A percentile compares a stretch with the other conserved stretches of the same genome.
Conservation (phyloP, 1,139 yeast species). For the Lodderomyces metapsilosis region DNA sequence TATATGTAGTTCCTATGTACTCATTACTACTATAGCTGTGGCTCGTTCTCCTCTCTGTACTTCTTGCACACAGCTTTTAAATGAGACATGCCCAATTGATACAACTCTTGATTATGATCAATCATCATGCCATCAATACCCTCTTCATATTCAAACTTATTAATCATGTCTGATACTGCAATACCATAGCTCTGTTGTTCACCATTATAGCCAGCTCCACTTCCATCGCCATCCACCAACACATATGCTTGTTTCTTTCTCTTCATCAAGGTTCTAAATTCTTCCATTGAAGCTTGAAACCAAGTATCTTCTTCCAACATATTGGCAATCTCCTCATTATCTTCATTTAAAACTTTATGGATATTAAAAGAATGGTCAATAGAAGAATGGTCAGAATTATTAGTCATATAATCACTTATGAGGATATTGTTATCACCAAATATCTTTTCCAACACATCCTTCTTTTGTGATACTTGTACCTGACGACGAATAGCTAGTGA, state of each 20-base stretch:
- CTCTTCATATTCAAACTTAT: conserved; percentile 3
- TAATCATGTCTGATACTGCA: conserved; percentile 10
- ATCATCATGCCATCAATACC: conserved; percentile 11
- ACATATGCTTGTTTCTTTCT: conserved; percentile 19
- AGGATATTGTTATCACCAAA: conserved; percentile 41
- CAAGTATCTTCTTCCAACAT: conserved; percentile 37
- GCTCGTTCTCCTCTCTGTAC: conserved; percentile 13
- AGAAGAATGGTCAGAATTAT: conserved; percentile 41
- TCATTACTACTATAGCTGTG: not conserved
- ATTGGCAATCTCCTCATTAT: conserved; percentile 38
- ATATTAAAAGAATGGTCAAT: conserved; percentile 37
- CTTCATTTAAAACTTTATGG: conserved; percentile 43
- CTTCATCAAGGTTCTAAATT: conserved; percentile 25
- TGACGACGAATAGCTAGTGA: conserved; percentile 39
- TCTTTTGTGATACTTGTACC: conserved; percentile 43
- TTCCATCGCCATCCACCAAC: conserved; percentile 5
- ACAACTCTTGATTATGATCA: conserved; percentile 24
- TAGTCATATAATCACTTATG: conserved; percentile 43
- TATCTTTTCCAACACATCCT: conserved; percentile 35
- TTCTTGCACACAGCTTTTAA: conserved; percentile 29
- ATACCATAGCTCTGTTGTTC: conserved; percentile 10
- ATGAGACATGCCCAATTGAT: conserved; percentile 27
- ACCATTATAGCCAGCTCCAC: no score
- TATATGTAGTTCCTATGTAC: not conserved
- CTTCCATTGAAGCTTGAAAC: conserved; percentile 22